These are phyloP conservation scores for Gossypium sturtianum DNA, from an alignment of 345 rosid genomes.

Conservation along the genomic window DNA sequence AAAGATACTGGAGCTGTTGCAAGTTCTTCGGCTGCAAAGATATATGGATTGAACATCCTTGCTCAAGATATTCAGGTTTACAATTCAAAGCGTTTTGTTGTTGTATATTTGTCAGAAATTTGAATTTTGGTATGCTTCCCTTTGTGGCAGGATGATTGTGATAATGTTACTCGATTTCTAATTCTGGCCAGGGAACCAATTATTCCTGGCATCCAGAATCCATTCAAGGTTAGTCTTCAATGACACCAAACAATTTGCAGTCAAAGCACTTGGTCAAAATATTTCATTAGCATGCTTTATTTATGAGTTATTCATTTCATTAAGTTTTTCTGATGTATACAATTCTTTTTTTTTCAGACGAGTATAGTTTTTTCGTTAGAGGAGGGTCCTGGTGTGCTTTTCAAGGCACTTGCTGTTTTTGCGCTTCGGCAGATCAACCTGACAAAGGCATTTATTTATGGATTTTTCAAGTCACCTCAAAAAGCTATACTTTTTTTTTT, in stretches of 20 bases:
- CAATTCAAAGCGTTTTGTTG: background rate
- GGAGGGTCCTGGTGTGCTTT: conserved; percentile 95
- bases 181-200: conserved; percentile 98
- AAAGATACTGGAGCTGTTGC: conserved; percentile 90
- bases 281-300: background rate
- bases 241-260: background rate
- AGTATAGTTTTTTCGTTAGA: conserved; percentile 72
- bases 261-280: background rate
- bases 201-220: conserved; percentile 76
- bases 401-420: conserved; percentile 98
- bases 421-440: conserved; percentile 86
- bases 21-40: conserved; percentile 71
- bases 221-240: conserved; percentile 68
- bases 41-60: conserved; percentile 79
- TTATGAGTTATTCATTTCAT: background rate
- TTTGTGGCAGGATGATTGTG: conserved; percentile 64
- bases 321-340: conserved; percentile 6
- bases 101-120: conserved; percentile 1
- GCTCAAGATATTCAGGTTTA: conserved; percentile 90
- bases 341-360: background rate
- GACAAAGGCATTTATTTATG: conserved; percentile 45
- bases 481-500: background rate
- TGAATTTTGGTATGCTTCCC: background rate
- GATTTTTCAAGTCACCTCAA: background rate
- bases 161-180: conserved; percentile 87